Base-by-base conservation (phyloP, 1,284 basidiomycete species). In the Ceratobasidium sp. region DNA sequence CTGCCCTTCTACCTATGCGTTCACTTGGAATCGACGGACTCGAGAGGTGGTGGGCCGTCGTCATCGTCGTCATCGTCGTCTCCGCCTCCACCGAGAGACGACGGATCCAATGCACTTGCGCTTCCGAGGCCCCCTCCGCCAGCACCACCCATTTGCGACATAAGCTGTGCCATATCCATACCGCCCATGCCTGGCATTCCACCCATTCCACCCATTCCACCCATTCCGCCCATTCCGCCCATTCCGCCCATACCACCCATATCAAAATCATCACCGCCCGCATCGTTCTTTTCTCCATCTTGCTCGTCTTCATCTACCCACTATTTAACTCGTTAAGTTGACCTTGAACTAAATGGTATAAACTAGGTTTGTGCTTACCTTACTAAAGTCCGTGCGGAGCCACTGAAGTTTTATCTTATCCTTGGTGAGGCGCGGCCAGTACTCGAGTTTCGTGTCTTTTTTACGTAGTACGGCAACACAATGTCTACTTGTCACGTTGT, bases 241-340 rank as follows among this genome's bases (percentile, higher is more conserved):
- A 82, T 81, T 77, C 82, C 88, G n/a, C 86, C 85, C 83, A 85
- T 85, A 40, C 84, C 85, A 46, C 83, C 84, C 79, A 85, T 84
- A 26, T 82, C 83, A 23, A 85, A 85, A 51, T 84, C 85, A 49
- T 89, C 89, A 0, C 90, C 89, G 10, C 89, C 89, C 0, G 60
- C 23, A 39, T 18, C 83, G 3, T 81, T 81, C 23, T 86, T 20
- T 3, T 88, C 68, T 88, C 93, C 46, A n/a, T 95, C 93, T 87
- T 98, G 96, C 85, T 98, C 96, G 84, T 98, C 96, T 87, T 98
- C 96, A 84, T 97, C 96, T 70, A 94, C 93, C 96, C 96, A 98
- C 86, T 85, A 80, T 51, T 51, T 20, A 26, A 61, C 33, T 40
- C 20, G 20, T 55, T 49, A 12, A 66, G 75, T 81, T 64, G 58